Evolutionary conservation across 148 eudicot genomes (phyloP).

Genomic region (Cornus florida): DNA sequence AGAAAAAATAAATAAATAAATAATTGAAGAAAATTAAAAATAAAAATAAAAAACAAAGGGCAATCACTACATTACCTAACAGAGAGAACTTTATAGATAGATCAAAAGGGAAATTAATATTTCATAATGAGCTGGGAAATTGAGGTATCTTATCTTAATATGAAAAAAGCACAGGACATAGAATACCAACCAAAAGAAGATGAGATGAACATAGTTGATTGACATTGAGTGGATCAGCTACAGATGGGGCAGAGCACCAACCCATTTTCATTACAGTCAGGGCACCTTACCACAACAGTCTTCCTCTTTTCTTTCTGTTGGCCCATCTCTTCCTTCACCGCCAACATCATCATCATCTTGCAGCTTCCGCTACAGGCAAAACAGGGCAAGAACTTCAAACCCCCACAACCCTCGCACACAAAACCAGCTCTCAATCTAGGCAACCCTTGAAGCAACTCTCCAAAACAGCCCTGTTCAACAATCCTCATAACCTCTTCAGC

Average conservation of each 20-base stretch:
- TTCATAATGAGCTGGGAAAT: conserved; percentile 3
- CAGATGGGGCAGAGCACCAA: conserved; percentile 86
- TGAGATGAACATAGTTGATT: not conserved
- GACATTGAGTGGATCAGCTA: conserved; percentile 33
- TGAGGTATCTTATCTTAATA: conserved; percentile 4
- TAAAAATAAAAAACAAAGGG: too few relatives aligned
- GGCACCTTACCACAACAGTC: conserved; percentile 49
- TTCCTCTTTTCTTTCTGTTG: conserved; percentile 8
- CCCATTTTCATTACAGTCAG: conserved; percentile 92
- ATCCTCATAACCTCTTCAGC: conserved; percentile 63
- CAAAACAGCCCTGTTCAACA: conserved; percentile 64
- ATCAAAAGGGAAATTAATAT: conserved; percentile 1
- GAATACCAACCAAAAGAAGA: conserved; percentile 9
- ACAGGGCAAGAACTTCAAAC: conserved; percentile 74
- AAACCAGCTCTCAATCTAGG: conserved; percentile 38
- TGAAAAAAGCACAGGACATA: not conserved
- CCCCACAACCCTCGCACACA: conserved; percentile 85
- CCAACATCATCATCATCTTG: conserved; percentile 42
- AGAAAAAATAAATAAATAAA: too few relatives aligned
- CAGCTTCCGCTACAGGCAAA: conserved; percentile 81
- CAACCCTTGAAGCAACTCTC: conserved; percentile 48
- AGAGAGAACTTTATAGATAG: not conserved
- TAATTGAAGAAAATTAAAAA: too few relatives aligned
- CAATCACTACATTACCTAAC: too few relatives aligned
- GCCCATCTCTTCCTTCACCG: conserved; percentile 22